Conservation (phyloP, 345 rosid genomes). For the Camelina hispida region DNA sequence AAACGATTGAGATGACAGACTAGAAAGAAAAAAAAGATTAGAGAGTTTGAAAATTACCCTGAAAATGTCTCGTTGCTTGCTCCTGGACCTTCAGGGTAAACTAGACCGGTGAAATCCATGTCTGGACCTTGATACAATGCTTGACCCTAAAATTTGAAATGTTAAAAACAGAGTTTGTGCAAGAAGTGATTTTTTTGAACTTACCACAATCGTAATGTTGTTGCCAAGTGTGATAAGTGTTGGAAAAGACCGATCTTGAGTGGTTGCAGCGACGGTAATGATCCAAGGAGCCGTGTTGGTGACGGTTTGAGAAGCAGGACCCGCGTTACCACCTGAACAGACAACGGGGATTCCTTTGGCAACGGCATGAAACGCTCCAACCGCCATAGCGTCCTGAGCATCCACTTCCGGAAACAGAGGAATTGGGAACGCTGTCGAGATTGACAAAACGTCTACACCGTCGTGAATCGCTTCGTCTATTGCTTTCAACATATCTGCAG, state of each 20-base stretch:
- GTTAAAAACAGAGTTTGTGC: neutral
- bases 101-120: constrained; percentile 49
- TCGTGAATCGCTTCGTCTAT: constrained; percentile 62
- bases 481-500: constrained; percentile 59
- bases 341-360: constrained; percentile 56
- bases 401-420: constrained; percentile 53
- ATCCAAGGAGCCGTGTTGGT: constrained; percentile 60
- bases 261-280: constrained; percentile 60
- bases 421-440: constrained; percentile 30
- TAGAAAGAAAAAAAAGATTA: neutral
- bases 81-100: constrained; percentile 49
- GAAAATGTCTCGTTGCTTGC: constrained; percentile 33
- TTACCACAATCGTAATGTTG: constrained; percentile 41
- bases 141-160: constrained; percentile 51
- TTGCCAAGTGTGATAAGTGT: constrained; percentile 53
- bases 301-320: constrained; percentile 51
- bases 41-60: constrained; percentile 19
- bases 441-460: constrained; percentile 47
- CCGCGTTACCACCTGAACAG: constrained; percentile 52
- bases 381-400: constrained; percentile 51
- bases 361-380: constrained; percentile 62
- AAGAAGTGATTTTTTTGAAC: neutral
- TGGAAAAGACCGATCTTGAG: constrained; percentile 60
- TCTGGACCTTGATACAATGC: constrained; percentile 58
- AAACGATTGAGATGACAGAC: neutral